Evolutionary conservation across 2,329 filamentous ascomycete genomes (phyloP), one percentile per base, ranked within the genome.

Genomic region (Ophiostoma novo-ulmi): DNA sequence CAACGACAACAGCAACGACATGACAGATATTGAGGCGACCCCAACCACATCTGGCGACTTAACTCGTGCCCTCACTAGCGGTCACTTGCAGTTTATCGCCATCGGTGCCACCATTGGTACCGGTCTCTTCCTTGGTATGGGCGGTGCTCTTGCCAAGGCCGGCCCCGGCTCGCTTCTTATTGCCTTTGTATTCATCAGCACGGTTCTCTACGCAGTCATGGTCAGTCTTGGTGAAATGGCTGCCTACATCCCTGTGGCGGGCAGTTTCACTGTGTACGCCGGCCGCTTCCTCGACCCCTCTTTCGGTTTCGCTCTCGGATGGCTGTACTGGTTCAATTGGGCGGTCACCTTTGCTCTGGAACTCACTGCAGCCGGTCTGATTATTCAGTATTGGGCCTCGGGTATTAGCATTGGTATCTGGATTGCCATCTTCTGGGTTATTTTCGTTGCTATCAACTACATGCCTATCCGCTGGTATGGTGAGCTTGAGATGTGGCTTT

Each of bases 221-320:
- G 90, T 93, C 65, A 67, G 65, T 14, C 65, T 93, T 72, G 88
- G 88, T 11, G 88, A 90, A 77, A 90, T 90, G 88, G 84, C 81
- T 44, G 82, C 83, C 41, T 85, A 85, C 73, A 87, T 88, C 82
- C 88, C 88, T 31, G 83, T 90, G 64, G 84, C 82, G 48, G 87
- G 88, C 73, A 85, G 85, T 1, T 90, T 89, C 76, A 85, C 90
- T 73, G 86, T 88, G 72, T 82, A 89, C 75, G 87, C 87, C 5
- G 87, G 87, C 38, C 81, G 87, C 74, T 90, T 87, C 85, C 86
- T 87, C 10, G 88, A 90, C 76, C 87, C 89, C n/a, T 83, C 88
- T 11, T 80, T 87, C 26, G 87, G 88, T 41, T 89, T 90, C 75
- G 83, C 82, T 76, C 80, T 78, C 14, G 80, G 80, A 26, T 81